These are phyloP conservation scores for Rhipidocladum racemiflorum DNA, from an alignment of 176 grass and related monocot genomes.

Conservation along the genomic window DNA sequence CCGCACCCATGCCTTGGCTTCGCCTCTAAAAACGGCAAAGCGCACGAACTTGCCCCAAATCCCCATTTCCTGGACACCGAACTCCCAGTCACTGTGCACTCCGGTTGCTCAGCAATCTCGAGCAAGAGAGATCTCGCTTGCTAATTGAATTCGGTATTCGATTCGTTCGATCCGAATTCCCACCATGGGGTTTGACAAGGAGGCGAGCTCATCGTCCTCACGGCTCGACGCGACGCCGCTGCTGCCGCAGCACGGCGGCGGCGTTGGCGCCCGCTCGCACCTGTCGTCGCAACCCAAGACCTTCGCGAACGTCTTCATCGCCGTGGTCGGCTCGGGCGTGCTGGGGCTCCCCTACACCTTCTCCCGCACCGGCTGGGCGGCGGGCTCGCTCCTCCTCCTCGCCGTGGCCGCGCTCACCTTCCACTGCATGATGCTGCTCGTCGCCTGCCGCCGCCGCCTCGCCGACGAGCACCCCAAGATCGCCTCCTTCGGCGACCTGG, in stretches of 20 bases:
- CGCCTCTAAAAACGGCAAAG: neutral
- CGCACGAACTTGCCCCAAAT: neutral
- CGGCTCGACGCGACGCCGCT: conserved; percentile 46
- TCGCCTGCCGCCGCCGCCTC: conserved; percentile 62
- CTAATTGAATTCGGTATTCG: neutral
- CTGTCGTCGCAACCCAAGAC: conserved; percentile 95
- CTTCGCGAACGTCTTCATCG: conserved; percentile 95
- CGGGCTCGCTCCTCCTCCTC: conserved; percentile 61
- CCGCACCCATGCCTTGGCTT: neutral
- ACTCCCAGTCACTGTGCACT: neutral
- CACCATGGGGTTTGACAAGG: conserved; percentile 59
- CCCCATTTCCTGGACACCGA: conserved; percentile 18
- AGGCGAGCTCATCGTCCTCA: conserved; percentile 59
- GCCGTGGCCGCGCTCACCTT: conserved; percentile 72
- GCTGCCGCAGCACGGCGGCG: conserved; percentile 48
- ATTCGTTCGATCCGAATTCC: neutral
- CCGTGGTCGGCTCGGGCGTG: conserved; percentile 86
- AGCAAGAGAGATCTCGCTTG: neutral
- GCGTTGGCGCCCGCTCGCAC: neutral
- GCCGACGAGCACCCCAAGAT: conserved; percentile 58
- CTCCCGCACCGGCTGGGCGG: conserved; percentile 82
- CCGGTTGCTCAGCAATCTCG: neutral
- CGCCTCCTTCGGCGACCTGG: conserved; percentile 80
- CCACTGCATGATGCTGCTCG: conserved; percentile 95
- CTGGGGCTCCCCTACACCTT: conserved; percentile 98